A percentile compares a stretch with the other conserved stretches of the same genome.
Evolutionary conservation across 306 rosid genomes (phyloP).

Genomic region (Cucurbita ficifolia): DNA sequence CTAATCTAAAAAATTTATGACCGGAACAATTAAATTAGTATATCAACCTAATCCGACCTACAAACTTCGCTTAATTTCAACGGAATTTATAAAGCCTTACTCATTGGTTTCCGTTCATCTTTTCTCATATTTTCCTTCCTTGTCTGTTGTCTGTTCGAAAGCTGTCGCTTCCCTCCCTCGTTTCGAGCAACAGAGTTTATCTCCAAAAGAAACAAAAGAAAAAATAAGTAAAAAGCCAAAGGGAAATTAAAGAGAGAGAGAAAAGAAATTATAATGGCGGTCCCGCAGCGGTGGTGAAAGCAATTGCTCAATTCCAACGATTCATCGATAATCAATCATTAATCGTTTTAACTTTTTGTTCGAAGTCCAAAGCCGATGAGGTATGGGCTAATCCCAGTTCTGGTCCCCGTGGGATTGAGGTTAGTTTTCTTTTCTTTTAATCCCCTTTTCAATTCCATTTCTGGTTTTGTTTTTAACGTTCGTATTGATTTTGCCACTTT

Average conservation of each 20-base stretch:
- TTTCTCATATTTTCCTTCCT: neutral
- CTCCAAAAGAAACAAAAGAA: neutral
- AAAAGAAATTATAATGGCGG: neutral
- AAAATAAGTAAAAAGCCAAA: neutral
- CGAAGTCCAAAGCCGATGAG: conserved; percentile 22
- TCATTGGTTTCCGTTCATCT: neutral
- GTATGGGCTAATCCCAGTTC: conserved; percentile 17
- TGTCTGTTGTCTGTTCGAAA: neutral
- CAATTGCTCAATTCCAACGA: conserved; percentile 18
- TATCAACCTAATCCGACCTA: too few relatives aligned
- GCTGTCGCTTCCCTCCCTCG: neutral
- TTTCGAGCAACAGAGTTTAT: neutral
- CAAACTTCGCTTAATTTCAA: too few relatives aligned
- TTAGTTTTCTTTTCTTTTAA: conserved; percentile 6
- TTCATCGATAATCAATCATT: conserved; percentile 21
- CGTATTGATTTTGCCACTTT: conserved; percentile 2
- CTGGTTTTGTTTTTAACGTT: conserved; percentile 2
- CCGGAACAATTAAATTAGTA: too few relatives aligned
- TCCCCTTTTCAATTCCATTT: neutral
- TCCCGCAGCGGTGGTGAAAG: conserved; percentile 22
- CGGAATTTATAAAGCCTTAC: too few relatives aligned
- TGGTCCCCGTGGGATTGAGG: conserved; percentile 23
- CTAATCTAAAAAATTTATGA: too few relatives aligned
- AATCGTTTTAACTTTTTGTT: conserved; percentile 7
- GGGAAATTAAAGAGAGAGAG: neutral